A percentile compares a stretch with the other conserved stretches of the same genome.
Evolutionary conservation across 2,329 filamentous ascomycete species (phyloP).

Genomic region (Sporothrix curviconia): DNA sequence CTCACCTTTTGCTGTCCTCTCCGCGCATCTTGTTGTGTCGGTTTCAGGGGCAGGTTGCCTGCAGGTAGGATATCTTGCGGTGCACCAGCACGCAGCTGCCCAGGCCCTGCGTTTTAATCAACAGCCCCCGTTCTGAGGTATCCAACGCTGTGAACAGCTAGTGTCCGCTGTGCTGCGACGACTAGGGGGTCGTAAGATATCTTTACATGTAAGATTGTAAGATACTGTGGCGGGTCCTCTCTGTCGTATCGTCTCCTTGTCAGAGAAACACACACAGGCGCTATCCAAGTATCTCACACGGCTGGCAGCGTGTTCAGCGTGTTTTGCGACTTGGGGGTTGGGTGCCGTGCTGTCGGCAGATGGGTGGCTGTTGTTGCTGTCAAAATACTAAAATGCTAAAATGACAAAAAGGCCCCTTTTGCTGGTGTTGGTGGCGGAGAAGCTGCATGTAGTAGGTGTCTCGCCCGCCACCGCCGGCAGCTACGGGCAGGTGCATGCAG

Average conservation of each 20-base stretch:
- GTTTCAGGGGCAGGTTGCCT: background rate
- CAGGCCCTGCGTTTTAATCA: too few relatives aligned
- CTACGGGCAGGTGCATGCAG: background rate
- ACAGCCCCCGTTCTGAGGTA: too few relatives aligned
- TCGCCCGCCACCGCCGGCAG: background rate
- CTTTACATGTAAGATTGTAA: too few relatives aligned
- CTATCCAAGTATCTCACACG: background rate
- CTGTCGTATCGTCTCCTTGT: too few relatives aligned
- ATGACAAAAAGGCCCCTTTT: too few relatives aligned
- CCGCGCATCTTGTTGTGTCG: background rate
- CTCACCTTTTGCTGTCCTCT: background rate
- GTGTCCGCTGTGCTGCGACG: conserved; percentile 1
- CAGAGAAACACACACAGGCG: background rate
- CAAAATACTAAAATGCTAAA: too few relatives aligned
- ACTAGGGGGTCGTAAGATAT: conserved; percentile 1
- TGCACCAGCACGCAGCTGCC: too few relatives aligned
- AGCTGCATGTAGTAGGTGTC: background rate
- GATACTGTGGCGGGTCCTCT: too few relatives aligned
- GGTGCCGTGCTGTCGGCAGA: background rate
- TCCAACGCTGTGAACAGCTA: background rate
- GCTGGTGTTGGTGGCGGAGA: background rate
- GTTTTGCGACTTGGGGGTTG: background rate
- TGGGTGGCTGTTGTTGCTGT: background rate
- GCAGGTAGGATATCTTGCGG: background rate
- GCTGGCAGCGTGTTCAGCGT: background rate